These are phyloP conservation scores for Hemisphaericaspora nanyangensis DNA, from an alignment of 805 yeast species.

Conservation along the genomic window DNA sequence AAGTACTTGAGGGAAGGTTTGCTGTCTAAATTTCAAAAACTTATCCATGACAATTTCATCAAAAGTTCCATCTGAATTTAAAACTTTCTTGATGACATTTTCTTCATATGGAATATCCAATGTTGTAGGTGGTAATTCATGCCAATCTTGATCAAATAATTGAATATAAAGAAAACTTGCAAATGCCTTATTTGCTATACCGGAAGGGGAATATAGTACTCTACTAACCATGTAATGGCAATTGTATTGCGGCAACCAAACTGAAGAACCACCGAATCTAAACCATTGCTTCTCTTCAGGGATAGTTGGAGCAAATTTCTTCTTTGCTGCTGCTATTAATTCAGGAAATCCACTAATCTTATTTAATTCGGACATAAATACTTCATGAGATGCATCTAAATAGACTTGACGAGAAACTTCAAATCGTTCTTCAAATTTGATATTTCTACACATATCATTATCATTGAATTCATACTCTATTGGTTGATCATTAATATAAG, in stretches of 20 bases:
- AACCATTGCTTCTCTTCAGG: constrained; percentile 26
- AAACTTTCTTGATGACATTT: constrained; percentile 8
- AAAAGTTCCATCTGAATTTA: constrained; percentile 15
- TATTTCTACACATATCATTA: constrained; percentile 11
- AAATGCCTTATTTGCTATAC: constrained; percentile 21
- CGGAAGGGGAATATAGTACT: constrained; percentile 21
- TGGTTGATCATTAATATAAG: constrained; percentile 5
- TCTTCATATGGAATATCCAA: constrained; percentile 25
- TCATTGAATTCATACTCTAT: constrained; percentile 10
- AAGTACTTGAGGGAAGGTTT: constrained; percentile 12
- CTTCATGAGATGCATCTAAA: constrained; percentile 15
- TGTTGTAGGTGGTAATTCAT: constrained; percentile 16
- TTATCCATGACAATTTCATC: constrained; percentile 8
- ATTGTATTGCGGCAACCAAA: constrained; percentile 29
- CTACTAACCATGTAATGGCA: constrained; percentile 29
- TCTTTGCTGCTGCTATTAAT: constrained; percentile 13
- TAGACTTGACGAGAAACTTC: constrained; percentile 11
- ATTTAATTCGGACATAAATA: constrained; percentile 9
- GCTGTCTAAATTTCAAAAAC: constrained; percentile 12
- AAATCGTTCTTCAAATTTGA: constrained; percentile 11
- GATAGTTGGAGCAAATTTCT: constrained; percentile 16
- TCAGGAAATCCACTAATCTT: constrained; percentile 8
- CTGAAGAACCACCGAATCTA: constrained; percentile 29
- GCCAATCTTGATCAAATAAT: constrained; percentile 21
- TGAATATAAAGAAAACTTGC: constrained; percentile 22